Conservation (phyloP, 805 yeast genomes). For the Blastobotrys parvus region DNA sequence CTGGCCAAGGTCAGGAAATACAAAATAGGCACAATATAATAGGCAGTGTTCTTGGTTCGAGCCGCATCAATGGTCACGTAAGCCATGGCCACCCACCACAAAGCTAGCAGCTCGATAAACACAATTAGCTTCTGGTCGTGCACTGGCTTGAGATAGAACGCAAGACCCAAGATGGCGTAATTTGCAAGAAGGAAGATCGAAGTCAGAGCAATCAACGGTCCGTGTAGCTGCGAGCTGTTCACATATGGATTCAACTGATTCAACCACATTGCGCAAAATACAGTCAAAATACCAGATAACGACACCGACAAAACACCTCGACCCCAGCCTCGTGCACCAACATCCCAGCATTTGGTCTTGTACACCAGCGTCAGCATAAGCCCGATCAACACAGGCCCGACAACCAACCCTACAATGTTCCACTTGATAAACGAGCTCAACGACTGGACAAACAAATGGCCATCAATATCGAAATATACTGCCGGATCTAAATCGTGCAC, state of each 20-base stretch:
- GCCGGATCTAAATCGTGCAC: conserved; percentile 32
- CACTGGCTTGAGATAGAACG: conserved; percentile 35
- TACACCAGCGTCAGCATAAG: conserved; percentile 29
- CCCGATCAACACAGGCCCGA: conserved; percentile 47
- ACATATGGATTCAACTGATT: conserved; percentile 38
- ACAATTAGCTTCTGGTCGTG: conserved; percentile 54
- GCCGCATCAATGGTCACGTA: conserved; percentile 43
- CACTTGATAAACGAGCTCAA: conserved; percentile 39
- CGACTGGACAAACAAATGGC: conserved; percentile 47
- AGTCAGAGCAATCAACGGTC: conserved; percentile 43
- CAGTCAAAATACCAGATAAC: conserved; percentile 35
- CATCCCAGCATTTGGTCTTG: conserved; percentile 41
- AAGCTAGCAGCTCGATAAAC: conserved; percentile 44
- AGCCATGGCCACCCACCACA: conserved; percentile 50
- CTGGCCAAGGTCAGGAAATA: conserved; percentile 33
- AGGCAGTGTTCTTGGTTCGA: conserved; percentile 40
- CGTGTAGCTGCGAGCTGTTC: conserved; percentile 41
- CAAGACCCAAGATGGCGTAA: conserved; percentile 45
- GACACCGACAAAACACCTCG: conserved; percentile 54
- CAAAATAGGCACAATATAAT: conserved; percentile 34
- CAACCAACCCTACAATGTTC: conserved; percentile 44
- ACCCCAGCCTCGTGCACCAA: conserved; percentile 37
- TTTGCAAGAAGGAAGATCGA: conserved; percentile 45
- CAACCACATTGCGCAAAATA: conserved; percentile 34
- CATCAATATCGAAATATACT: conserved; percentile 57